phyloP scores from a whole-genome alignment of 2,329 filamentous ascomycete genomes.

The Penicillium palitans region DNA sequence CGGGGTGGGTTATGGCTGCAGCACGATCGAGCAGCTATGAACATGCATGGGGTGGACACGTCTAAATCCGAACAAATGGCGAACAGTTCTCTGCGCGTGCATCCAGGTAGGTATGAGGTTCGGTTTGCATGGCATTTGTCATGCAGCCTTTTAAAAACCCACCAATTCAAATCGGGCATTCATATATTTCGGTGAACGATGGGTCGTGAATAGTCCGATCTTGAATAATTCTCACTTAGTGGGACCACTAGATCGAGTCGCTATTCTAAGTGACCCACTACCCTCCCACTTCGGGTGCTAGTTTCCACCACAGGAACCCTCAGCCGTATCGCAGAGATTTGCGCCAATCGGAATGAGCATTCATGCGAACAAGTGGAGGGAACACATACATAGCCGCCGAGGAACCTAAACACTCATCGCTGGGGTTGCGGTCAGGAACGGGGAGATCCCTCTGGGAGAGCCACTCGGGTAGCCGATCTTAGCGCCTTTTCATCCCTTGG shows the following conservation, averaged over 20 bases:
- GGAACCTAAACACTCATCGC: neutral
- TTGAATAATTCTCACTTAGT: neutral
- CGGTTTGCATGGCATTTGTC: neutral
- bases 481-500: conserved; percentile 8
- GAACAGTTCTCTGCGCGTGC: neutral
- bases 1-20: neutral
- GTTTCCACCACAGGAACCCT: neutral
- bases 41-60: neutral
- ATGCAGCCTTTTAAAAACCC: neutral
- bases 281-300: neutral
- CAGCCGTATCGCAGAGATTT: neutral
- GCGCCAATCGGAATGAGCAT: neutral
- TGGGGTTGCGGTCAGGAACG: conserved; percentile 1
- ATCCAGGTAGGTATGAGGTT: neutral
- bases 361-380: neutral
- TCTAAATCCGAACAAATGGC: neutral
- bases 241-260: neutral
- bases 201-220: neutral
- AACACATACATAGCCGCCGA: neutral
- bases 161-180: neutral
- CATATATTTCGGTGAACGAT: neutral
- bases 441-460: conserved; percentile 17
- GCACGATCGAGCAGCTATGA: conserved; percentile 1
- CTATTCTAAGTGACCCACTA: neutral
- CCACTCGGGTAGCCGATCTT: conserved; percentile 19